Evolutionary conservation across 1,284 basidiomycete species (phyloP), one percentile per base, ranked within the genome.

Genomic region (Sanghuangporus sanghuang): DNA sequence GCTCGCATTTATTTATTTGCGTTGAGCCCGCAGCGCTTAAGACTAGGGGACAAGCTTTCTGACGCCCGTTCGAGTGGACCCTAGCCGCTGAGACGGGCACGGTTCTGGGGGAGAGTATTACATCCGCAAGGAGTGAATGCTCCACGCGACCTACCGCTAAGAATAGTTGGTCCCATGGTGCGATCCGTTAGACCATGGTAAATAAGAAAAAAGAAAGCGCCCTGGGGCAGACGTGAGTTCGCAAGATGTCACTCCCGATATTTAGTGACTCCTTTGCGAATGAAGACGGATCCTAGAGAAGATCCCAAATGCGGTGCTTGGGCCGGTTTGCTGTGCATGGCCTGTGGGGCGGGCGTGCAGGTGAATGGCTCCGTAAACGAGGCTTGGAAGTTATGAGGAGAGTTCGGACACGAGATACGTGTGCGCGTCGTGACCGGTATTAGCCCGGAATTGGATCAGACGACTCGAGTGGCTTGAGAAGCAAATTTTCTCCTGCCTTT

Each of bases 221-320:
- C 54, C 61, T 62, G 61, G 61, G 61, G 61, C 61, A 62, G 55
- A 62, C 61, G 61, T 18, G 61, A 57, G 46, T 50, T 39, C 16
- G 32, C 21, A 2, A n/a, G 44, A 57, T n/a, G 50, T 27, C 23
- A 18, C 49, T 53, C 56, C 16, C 27, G 27, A 32, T 32, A 32
- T 5, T 5, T 32, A 3, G 27, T 3, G 27, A 32, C 27, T 32
- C 3, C 46, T 62, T 62, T 57, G 61, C 61, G 57, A 1, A 5
- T 61, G 46, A 62, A 53, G 55, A 50, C 35, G 54, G 61, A 58
- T 55, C 53, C 61, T 57, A 40, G 55, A 55, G 61, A 32, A 57
- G 60, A 55, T 55, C 60, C 60, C 40, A 46, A 46, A 46, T n/a
- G 53, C 18, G 60, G 50, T 27, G 60, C 35, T 48, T 49, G 57